Base-by-base conservation (phyloP, 176 grass and related monocot genomes). In the Hsuehochloa calcarea region DNA sequence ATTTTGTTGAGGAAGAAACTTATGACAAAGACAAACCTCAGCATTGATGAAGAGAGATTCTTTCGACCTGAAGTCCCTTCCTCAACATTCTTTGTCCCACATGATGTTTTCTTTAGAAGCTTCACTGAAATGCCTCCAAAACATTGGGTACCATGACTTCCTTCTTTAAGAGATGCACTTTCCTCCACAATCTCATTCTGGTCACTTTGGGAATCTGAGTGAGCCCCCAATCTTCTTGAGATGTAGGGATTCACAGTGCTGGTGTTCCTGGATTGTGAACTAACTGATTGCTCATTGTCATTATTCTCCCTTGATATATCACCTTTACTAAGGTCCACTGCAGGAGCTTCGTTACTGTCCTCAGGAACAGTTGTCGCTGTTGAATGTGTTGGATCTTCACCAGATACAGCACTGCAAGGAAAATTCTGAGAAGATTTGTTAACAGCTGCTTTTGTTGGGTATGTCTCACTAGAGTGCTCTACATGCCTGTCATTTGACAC, bases 261-360 rank as follows among this genome's bases (percentile, higher is more conserved):
- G 22, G 67, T 79, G 75, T 85, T 90, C 66, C 65, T 87, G 78
- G 93, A 92, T 85, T 88, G 90, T 47, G 61, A 92, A 88, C 89
- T 84, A 80, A 77, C 72, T 44, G 51, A 73, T 62, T 72, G 65
- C 65, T 43, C 75, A 78, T 35, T 71, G 70, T 79, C 84, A 78
- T 80, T 90, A 83, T 81, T 80, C 80, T 90, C 82, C 54, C 73
- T 89, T 54, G 79, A 74, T 41, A 70, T 82, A 70, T 82, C 83
- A 74, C 52, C 37, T 77, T 91, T 86, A 64, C 81, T 49, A 74
- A 63, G 60, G 41, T 81, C 61, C 29, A 60, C 56, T 13, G 41
- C 58, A 85, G 51, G 47, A 64, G 37, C 19, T 72, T 87, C 82
- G 46, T 64, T 91, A 37, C 65, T 72, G 35, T 74, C 86, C 66